phyloP scores from a whole-genome alignment of 176 grass and related monocot genomes.

The Juncus effusus region DNA sequence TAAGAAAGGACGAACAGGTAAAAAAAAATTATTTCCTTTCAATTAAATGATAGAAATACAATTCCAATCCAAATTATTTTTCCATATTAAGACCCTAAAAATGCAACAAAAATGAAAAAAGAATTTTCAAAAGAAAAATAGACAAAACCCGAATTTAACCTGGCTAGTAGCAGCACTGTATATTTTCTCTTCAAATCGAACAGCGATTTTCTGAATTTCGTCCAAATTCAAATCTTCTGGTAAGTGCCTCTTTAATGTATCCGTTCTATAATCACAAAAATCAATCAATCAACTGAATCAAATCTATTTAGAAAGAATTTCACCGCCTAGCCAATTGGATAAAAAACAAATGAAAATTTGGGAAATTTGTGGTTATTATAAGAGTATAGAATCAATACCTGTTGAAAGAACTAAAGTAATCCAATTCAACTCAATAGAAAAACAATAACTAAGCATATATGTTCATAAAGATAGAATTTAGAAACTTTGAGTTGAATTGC shows the following conservation, averaged over 20 bases:
- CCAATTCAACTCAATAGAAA: no score
- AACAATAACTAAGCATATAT: no score
- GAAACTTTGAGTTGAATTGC: no score
- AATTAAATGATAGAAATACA: background rate
- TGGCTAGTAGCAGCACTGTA: conserved; percentile 50
- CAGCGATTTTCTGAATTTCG: conserved; percentile 70
- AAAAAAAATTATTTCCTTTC: background rate
- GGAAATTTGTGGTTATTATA: no score
- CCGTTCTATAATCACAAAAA: conserved; percentile 46
- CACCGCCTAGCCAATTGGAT: background rate
- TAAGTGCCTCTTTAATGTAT: conserved; percentile 69
- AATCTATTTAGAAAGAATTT: background rate
- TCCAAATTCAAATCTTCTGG: conserved; percentile 51
- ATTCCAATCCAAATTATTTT: conserved; percentile 2
- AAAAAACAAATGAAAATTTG: no score
- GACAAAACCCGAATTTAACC: conserved; percentile 29
- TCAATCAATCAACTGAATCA: conserved; percentile 10
- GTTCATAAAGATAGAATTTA: no score
- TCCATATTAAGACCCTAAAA: background rate
- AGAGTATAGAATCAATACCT: no score
- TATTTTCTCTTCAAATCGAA: conserved; percentile 69
- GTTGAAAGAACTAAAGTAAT: no score
- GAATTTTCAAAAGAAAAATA: background rate
- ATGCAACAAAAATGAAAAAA: background rate
- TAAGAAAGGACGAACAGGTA: background rate